Conservation (phyloP, 371 early-diverging fungal species). For the Circinella umbellata region DNA sequence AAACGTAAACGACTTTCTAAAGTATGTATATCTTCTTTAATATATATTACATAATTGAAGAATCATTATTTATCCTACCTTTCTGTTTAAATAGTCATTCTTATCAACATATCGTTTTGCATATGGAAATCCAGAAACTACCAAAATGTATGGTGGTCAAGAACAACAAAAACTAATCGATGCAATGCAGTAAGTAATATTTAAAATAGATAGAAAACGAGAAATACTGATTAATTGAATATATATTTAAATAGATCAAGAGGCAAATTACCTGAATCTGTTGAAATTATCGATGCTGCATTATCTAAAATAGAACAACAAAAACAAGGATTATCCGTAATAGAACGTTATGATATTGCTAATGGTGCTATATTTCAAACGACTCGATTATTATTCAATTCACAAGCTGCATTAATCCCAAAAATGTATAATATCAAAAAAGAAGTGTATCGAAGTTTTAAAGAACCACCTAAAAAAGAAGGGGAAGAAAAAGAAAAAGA, state of each 20-base stretch:
- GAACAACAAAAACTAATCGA: slow-evolving; percentile 21
- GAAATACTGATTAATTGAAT: not conserved
- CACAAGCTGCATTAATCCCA: slow-evolving; percentile 35
- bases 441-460: slow-evolving; percentile 28
- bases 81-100: slow-evolving; percentile 18
- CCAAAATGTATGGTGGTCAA: slow-evolving; percentile 33
- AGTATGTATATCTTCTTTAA: not conserved
- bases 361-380: slow-evolving; percentile 48
- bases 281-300: slow-evolving; percentile 34
- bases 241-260: slow-evolving; percentile 21
- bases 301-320: slow-evolving; percentile 17
- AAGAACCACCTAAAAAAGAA: slow-evolving; percentile 1
- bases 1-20: not conserved
- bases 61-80: not conserved
- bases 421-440: slow-evolving; percentile 40
- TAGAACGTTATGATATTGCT: slow-evolving; percentile 43
- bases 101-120: slow-evolving; percentile 32
- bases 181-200: slow-evolving; percentile 36
- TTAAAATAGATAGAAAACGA: too few relatives aligned
- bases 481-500: not conserved
- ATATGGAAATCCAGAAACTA: slow-evolving; percentile 43
- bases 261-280: slow-evolving; percentile 27
- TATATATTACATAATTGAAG: not conserved
- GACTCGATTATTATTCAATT: slow-evolving; percentile 33
- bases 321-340: slow-evolving; percentile 14